A percentile compares a stretch with the other conserved stretches of the same genome.
Evolutionary conservation across 139 green algal species (phyloP).

Genomic region (Coccomyxa sp.): DNA sequence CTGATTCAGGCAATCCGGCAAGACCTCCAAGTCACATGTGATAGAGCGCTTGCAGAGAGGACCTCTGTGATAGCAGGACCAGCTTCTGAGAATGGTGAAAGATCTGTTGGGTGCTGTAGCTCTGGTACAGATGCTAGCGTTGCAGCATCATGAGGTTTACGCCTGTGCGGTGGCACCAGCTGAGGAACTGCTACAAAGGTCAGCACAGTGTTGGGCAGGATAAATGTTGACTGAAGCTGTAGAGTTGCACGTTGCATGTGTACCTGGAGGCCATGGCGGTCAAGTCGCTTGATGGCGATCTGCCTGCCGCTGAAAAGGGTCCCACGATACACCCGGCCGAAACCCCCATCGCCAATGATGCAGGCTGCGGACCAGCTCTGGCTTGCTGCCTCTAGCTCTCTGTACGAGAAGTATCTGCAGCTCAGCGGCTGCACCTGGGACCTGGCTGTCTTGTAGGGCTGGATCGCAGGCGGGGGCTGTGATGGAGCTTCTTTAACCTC

Average conservation of each 20-base stretch:
- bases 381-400: slow-evolving; percentile 24
- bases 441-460: too few species aligned
- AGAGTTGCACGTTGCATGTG: not conserved
- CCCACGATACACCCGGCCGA: slow-evolving; percentile 45
- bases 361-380: slow-evolving; percentile 14
- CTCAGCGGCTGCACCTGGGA: not conserved
- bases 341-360: slow-evolving; percentile 46
- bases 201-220: not conserved
- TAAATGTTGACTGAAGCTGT: not conserved
- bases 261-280: slow-evolving; percentile 24
- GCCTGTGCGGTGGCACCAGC: too few species aligned
- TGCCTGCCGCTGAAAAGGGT: slow-evolving; percentile 24
- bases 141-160: too few species aligned
- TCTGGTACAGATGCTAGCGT: too few species aligned
- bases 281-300: slow-evolving; percentile 50
- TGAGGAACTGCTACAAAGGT: not conserved
- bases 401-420: slow-evolving; percentile 16
- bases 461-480: too few species aligned
- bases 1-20: not conserved
- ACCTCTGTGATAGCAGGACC: not conserved
- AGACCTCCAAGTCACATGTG: not conserved
- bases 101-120: too few species aligned
- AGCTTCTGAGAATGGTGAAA: not conserved
- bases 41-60: not conserved
- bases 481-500: too few species aligned